These are phyloP conservation scores for Kazachstania sp. DNA, from an alignment of 1,139 yeast species.

Conservation along the genomic window DNA sequence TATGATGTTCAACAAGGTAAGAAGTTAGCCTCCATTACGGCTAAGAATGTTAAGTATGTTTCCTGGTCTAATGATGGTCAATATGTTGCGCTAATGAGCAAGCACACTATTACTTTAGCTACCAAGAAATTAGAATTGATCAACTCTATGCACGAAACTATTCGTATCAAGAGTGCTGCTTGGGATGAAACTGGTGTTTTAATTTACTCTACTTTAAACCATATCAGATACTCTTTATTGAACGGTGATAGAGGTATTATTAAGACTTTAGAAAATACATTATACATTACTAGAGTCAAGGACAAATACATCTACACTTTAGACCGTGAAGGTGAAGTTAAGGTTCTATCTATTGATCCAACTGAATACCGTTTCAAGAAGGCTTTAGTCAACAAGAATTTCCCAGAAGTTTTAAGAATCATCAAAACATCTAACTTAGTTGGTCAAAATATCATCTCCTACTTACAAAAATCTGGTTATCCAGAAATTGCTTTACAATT, in stretches of 20 bases:
- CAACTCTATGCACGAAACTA: constrained; percentile 90
- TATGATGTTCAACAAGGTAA: constrained; percentile 93
- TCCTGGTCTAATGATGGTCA: constrained; percentile 86
- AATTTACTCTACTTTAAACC: constrained; percentile 89
- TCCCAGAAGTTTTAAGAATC: constrained; percentile 83
- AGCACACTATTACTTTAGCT: constrained; percentile 87
- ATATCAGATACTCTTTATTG: constrained; percentile 83
- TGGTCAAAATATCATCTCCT: constrained; percentile 94
- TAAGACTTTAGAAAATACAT: constrained; percentile 84
- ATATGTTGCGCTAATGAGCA: constrained; percentile 78
- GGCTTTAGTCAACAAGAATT: constrained; percentile 82
- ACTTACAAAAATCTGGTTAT: constrained; percentile 88
- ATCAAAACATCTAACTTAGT: constrained; percentile 85
- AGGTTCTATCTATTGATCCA: constrained; percentile 75
- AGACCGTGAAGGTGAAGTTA: constrained; percentile 79
- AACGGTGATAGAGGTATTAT: constrained; percentile 95
- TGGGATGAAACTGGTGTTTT: constrained; percentile 95
- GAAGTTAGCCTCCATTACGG: constrained; percentile 59
- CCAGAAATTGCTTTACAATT: constrained; percentile 93
- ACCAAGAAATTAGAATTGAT: constrained; percentile 68
- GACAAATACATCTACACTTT: constrained; percentile 72
- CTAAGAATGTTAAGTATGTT: constrained; percentile 78
- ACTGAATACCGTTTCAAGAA: constrained; percentile 95
- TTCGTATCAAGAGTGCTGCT: constrained; percentile 92
- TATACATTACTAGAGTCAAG: constrained; percentile 67